Percentiles rank a stretch among this genome's conserved stretches.
Evolutionary conservation across 2,329 filamentous ascomycete species (phyloP).

Genomic region (Cladophialophora psammophila): DNA sequence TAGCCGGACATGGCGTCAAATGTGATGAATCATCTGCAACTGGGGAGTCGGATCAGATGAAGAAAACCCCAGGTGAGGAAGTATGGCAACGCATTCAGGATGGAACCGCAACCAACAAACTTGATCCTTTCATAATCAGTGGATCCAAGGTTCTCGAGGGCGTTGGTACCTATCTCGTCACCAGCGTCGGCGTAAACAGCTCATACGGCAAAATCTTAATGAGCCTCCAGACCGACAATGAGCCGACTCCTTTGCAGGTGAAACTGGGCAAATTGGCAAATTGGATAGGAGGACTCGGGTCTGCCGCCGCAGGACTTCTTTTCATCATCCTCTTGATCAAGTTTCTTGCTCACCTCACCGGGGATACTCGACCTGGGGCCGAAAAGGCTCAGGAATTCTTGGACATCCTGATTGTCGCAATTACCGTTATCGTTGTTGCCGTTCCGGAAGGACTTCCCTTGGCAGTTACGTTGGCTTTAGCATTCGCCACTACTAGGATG

Average conservation of each 20-base stretch:
- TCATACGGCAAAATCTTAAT: slow-evolving; percentile 79
- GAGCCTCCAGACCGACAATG: slow-evolving; percentile 74
- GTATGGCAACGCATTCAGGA: slow-evolving; percentile 64
- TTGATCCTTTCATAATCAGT: slow-evolving; percentile 80
- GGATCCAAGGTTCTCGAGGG: slow-evolving; percentile 80
- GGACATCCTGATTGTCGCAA: slow-evolving; percentile 77
- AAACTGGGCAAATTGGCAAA: slow-evolving; percentile 78
- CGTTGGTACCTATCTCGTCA: slow-evolving; percentile 76
- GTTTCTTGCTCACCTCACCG: slow-evolving; percentile 74
- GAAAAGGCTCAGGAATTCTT: slow-evolving; percentile 80
- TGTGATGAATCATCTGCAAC: slow-evolving; percentile 78
- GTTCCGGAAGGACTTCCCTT: slow-evolving; percentile 79
- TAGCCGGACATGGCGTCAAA: slow-evolving; percentile 70
- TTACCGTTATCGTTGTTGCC: slow-evolving; percentile 81
- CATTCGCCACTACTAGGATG: slow-evolving; percentile 80
- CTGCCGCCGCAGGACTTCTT: slow-evolving; percentile 75
- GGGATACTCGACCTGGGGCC: slow-evolving; percentile 63
- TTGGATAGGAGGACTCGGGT: slow-evolving; percentile 79
- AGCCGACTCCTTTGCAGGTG: slow-evolving; percentile 77
- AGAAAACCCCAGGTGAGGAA: slow-evolving; percentile 68
- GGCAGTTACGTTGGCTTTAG: slow-evolving; percentile 78
- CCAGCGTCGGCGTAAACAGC: slow-evolving; percentile 75
- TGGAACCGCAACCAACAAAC: slow-evolving; percentile 60
- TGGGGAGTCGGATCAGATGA: slow-evolving; percentile 75
- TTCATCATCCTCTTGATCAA: slow-evolving; percentile 88